These are phyloP conservation scores for Usnea hakonensis DNA, from an alignment of 495 filamentous ascomycete genomes.

Conservation along the genomic window DNA sequence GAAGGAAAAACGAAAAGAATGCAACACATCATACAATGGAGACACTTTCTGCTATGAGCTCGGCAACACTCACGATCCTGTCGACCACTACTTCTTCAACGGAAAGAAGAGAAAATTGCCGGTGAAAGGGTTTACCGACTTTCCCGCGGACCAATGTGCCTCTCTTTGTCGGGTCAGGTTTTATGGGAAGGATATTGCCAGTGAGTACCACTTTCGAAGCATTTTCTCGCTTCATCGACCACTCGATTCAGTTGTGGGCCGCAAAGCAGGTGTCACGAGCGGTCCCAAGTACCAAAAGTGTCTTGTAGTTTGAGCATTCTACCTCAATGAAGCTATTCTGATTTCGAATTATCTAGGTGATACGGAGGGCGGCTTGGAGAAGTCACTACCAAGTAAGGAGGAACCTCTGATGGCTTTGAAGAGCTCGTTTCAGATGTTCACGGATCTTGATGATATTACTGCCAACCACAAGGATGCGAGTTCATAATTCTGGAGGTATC, in stretches of 20 bases:
- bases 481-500: background rate
- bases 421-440: background rate
- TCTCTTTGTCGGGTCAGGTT: background rate
- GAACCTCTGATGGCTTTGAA: background rate
- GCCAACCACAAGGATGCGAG: background rate
- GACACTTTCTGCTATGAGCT: background rate
- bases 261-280: background rate
- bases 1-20: background rate
- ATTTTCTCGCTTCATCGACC: background rate
- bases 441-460: background rate
- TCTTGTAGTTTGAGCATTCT: background rate
- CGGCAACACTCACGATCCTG: background rate
- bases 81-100: background rate
- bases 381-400: background rate
- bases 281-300: background rate
- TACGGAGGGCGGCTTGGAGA: background rate
- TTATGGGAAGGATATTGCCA: background rate
- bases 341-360: background rate
- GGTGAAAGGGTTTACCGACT: background rate
- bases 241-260: background rate
- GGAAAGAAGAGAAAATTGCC: background rate
- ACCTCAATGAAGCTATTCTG: background rate
- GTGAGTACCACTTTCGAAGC: background rate
- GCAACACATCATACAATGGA: background rate
- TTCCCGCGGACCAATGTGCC: background rate